phyloP scores from a whole-genome alignment of 2,329 filamentous ascomycete species.

The Trichoderma simmonsii region DNA sequence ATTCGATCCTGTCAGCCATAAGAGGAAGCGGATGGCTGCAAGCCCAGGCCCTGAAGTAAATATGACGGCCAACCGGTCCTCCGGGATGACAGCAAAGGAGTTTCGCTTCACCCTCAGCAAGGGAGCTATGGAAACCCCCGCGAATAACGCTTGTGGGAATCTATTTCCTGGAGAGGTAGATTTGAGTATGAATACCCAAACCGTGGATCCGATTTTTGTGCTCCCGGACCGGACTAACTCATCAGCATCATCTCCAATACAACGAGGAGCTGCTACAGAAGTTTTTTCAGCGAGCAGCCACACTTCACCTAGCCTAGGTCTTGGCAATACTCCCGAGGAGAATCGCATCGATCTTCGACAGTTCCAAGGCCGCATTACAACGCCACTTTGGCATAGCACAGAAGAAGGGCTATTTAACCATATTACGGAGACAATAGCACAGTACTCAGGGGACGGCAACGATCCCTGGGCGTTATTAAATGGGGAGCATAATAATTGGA shows the following conservation, averaged over 20 bases:
- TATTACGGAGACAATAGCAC: conserved; percentile 27
- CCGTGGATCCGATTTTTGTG: conserved; percentile 14
- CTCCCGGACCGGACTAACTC: conserved; percentile 35
- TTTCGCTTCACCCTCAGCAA: not conserved
- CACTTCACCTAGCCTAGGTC: conserved; percentile 31
- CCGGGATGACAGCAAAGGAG: not conserved
- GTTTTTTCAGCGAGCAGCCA: conserved; percentile 30
- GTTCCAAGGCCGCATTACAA: conserved; percentile 32
- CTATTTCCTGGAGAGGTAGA: not conserved
- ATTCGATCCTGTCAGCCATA: conserved; percentile 26
- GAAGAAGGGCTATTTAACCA: conserved; percentile 32
- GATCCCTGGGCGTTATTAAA: conserved; percentile 32
- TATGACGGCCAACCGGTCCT: not conserved
- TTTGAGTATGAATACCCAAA: not conserved
- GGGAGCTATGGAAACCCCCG: not conserved
- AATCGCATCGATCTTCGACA: conserved; percentile 34
- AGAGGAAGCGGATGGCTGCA: conserved; percentile 33
- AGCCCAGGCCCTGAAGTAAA: conserved; percentile 25
- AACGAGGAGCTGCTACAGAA: conserved; percentile 24
- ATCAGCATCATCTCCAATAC: conserved; percentile 32
- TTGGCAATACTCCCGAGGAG: conserved; percentile 38
- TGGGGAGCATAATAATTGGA: conserved; percentile 28
- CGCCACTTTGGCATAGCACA: conserved; percentile 31
- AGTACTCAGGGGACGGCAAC: conserved; percentile 24
- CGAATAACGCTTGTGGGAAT: not conserved